These are phyloP conservation scores for Phytophthora melonis DNA, from an alignment of 352 stramenopile species.

Conservation along the genomic window DNA sequence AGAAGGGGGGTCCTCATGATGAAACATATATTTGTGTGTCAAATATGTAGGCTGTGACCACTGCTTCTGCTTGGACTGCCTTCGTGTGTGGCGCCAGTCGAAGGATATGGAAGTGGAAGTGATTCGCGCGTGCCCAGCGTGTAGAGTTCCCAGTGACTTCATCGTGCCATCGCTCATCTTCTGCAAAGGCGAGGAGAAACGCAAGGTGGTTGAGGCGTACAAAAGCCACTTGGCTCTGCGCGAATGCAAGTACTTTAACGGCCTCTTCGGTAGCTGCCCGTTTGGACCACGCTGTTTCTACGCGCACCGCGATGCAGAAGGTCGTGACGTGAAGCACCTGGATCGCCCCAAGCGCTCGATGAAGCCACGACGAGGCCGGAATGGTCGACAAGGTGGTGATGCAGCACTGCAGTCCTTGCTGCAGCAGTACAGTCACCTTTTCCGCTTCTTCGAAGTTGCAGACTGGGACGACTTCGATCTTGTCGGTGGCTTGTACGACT, in stretches of 20 bases:
- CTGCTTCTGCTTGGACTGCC: slow-evolving; percentile 82
- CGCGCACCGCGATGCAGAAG: slow-evolving; percentile 65
- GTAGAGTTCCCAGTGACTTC: slow-evolving; percentile 73
- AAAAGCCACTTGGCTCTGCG: slow-evolving; percentile 78
- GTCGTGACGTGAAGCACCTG: slow-evolving; percentile 72
- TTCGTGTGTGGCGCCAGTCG: slow-evolving; percentile 75
- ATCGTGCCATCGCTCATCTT: slow-evolving; percentile 86
- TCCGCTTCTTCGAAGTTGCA: slow-evolving; percentile 71
- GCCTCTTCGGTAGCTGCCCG: slow-evolving; percentile 69
- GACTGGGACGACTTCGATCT: slow-evolving; percentile 62
- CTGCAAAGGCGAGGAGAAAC: slow-evolving; percentile 69
- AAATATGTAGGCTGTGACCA: slow-evolving; percentile 61
- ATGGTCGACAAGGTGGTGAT: slow-evolving; percentile 25
- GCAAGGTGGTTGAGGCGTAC: slow-evolving; percentile 67
- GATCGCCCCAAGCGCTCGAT: slow-evolving; percentile 56
- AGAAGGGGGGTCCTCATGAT: not conserved
- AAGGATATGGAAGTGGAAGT: slow-evolving; percentile 81
- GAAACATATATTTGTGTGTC: not conserved
- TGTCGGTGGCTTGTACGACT: slow-evolving; percentile 32
- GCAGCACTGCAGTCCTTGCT: slow-evolving; percentile 57
- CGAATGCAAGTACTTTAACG: slow-evolving; percentile 87
- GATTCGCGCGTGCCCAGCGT: slow-evolving; percentile 72
- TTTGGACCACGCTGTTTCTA: slow-evolving; percentile 85
- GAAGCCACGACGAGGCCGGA: slow-evolving; percentile 36
- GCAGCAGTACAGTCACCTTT: slow-evolving; percentile 70